Conservation (phyloP, 2,329 filamentous ascomycete species). For the Mycosphaerelloides madeirae region DNA sequence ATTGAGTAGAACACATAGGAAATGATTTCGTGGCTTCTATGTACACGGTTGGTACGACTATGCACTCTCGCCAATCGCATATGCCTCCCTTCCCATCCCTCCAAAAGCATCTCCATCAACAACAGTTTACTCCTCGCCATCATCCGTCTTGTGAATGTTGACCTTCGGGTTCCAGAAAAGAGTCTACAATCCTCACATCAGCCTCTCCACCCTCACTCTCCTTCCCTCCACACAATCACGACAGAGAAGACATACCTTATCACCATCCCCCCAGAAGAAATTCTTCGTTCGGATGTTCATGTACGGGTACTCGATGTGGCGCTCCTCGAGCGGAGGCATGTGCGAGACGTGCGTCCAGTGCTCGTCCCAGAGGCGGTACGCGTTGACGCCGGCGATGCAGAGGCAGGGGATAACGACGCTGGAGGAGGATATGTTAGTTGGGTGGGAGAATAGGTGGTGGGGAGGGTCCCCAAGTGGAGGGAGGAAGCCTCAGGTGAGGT, state of each 20-base stretch:
- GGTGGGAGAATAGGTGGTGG: not conserved
- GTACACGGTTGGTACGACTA: not conserved
- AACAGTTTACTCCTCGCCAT: conserved; percentile 1
- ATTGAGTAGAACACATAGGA: conserved; percentile 36
- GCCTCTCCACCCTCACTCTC: not conserved
- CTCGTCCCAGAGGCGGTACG: conserved; percentile 85
- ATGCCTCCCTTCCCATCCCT: not conserved
- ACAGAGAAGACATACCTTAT: conserved; percentile 77
- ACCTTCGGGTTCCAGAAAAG: conserved; percentile 81
- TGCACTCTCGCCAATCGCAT: not conserved
- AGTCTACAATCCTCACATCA: conserved; percentile 34
- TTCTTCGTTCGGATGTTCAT: conserved; percentile 98
- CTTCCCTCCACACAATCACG: not conserved
- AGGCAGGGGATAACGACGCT: conserved; percentile 66
- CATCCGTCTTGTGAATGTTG: conserved; percentile 6
- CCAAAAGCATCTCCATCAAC: not conserved
- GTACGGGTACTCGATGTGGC: conserved; percentile 85
- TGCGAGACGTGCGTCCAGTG: conserved; percentile 96
- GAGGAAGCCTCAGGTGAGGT: not conserved
- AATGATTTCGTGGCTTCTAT: conserved; percentile 2
- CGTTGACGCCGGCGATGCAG: conserved; percentile 69
- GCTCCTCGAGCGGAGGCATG: conserved; percentile 81
- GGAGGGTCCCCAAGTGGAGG: no score
- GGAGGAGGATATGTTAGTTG: no score
- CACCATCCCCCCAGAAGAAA: conserved; percentile 89